Evolutionary conservation across 2,329 filamentous ascomycete genomes (phyloP), one percentile per base, ranked within the genome.

Genomic region (Monilinia fructigena): DNA sequence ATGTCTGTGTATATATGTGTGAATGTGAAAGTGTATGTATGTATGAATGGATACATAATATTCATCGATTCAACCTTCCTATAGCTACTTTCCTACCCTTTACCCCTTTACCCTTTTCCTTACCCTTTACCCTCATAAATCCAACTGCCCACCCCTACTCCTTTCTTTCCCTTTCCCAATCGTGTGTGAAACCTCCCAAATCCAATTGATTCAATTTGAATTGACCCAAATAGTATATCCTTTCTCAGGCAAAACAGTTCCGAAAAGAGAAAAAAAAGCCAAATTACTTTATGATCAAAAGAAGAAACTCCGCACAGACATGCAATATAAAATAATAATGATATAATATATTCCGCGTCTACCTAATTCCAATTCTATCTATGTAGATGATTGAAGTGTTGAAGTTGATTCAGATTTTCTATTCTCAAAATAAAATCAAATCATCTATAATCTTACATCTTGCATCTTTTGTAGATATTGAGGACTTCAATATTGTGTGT

Each of bases 241-340:
- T 18, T 48, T 26, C 20, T 47, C 1, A 28, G 28, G 4, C 23
- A 28, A 28, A 28, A 28, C 2, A 28, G 28, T 28, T 28, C 28
- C 28, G 28, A 8, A n/a, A 23, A 31, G 14, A 23, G 31, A 47
- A 35, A 35, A 48, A 48, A 23, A 59, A 35, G 2, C 12, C 56
- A 59, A 58, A 28, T 28, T 58, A 42, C 28, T 38, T 45, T 28
- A 18, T 12, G 12, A 28, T 48, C 18, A 28, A 48, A 48, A 59
- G 42, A 59, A 59, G 56, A 48, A 59, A 59, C 16, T 48, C 42
- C 42, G 26, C 56, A 59, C 56, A 35, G 56, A 59, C 56, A 20
- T 16, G 56, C 23, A 59, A 59, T 59, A 59, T 59, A 59, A 8
- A 35, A 35, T 45, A 35, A 35, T 45, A 10, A 53, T 31, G 8